These are phyloP conservation scores for Chlorella sorokiniana DNA, from an alignment of 139 green algal species.

Conservation along the genomic window DNA sequence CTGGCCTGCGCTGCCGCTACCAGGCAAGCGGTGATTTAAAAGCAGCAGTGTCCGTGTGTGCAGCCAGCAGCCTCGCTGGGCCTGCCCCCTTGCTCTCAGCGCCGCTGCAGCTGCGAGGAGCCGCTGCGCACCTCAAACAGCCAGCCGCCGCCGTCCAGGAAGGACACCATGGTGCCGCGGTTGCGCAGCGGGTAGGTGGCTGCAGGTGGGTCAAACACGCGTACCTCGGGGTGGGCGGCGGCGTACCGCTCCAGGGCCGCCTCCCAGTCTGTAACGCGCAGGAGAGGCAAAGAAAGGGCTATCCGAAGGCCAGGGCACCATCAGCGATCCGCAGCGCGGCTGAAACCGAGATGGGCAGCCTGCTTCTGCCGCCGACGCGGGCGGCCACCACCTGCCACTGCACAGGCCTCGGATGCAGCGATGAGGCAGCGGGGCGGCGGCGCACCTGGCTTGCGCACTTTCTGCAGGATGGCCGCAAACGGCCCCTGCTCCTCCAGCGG, in stretches of 20 bases:
- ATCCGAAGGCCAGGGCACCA: background rate
- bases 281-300: too few species aligned
- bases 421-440: background rate
- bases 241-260: constrained; percentile 61
- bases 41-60: too few species aligned
- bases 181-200: constrained; percentile 40
- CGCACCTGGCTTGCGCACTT: constrained; percentile 68
- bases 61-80: too few species aligned
- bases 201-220: constrained; percentile 24
- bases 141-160: constrained; percentile 44
- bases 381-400: background rate
- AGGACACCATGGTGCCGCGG: constrained; percentile 39
- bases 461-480: constrained; percentile 78
- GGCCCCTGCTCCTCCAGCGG: constrained; percentile 67
- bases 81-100: background rate
- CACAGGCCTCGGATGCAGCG: too few species aligned
- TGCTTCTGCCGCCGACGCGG: background rate
- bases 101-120: background rate
- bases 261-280: constrained; percentile 67
- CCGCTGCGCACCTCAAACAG: constrained; percentile 24
- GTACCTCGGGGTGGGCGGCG: constrained; percentile 49
- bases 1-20: too few species aligned
- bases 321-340: background rate
- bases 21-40: too few species aligned
- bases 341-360: too few species aligned